phyloP scores from a whole-genome alignment of 2,329 filamentous ascomycete genomes.

The Colletotrichum magnum region DNA sequence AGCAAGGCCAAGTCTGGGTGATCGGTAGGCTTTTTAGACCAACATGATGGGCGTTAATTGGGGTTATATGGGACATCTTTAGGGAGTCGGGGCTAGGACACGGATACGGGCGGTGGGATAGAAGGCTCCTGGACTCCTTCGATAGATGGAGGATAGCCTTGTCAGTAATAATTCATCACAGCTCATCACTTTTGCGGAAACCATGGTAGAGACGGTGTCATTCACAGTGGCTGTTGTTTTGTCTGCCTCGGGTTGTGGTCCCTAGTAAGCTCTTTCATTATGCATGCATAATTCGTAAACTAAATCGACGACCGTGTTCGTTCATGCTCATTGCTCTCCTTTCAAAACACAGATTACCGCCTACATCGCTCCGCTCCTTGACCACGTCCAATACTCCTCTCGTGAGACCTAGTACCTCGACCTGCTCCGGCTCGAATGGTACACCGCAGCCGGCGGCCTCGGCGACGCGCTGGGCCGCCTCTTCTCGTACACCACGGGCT shows the following conservation, averaged over 20 bases:
- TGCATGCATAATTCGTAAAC: too few relatives aligned
- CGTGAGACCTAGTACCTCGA: conserved; percentile 15
- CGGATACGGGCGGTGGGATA: conserved; percentile 1
- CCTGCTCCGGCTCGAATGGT: conserved; percentile 30
- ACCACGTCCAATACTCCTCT: too few relatives aligned
- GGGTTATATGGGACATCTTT: not conserved
- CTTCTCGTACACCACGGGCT: conserved; percentile 35
- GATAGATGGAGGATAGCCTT: conserved; percentile 31
- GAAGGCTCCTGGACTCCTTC: conserved; percentile 20
- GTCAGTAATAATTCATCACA: conserved; percentile 26
- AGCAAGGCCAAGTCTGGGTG: conserved; percentile 40
- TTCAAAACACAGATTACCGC: too few relatives aligned
- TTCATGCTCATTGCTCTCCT: too few relatives aligned
- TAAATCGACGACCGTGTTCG: too few relatives aligned
- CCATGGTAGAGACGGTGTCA: too few relatives aligned
- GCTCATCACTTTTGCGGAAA: not conserved
- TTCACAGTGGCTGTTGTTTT: too few relatives aligned
- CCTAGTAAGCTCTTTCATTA: too few relatives aligned
- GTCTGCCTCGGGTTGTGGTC: too few relatives aligned
- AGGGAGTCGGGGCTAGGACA: conserved; percentile 6
- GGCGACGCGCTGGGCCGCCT: conserved; percentile 30
- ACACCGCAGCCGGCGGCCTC: conserved; percentile 27
- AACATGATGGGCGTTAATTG: conserved; percentile 24
- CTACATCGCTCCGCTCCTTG: too few relatives aligned
- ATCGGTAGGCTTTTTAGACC: conserved; percentile 8